phyloP scores from a whole-genome alignment of 139 green algal genomes.

The Chlamydomonas sp. region DNA sequence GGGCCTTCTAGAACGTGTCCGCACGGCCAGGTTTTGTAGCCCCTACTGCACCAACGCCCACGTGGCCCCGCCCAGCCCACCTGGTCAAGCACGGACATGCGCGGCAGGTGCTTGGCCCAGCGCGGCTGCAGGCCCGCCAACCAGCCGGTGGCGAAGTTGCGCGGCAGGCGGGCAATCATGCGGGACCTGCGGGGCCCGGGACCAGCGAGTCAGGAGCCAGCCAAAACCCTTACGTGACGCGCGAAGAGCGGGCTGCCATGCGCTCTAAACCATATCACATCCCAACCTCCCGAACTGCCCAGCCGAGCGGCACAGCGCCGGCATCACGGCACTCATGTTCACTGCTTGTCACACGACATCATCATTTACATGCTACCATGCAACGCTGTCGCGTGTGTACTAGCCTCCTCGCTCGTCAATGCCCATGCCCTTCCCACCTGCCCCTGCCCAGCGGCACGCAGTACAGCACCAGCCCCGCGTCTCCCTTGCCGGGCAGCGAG shows the following conservation, averaged over 20 bases:
- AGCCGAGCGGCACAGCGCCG: too few relatives aligned
- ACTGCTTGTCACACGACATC: too few relatives aligned
- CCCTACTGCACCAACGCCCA: too few relatives aligned
- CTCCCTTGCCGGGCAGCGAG: slow-evolving; percentile 17
- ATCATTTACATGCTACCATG: too few relatives aligned
- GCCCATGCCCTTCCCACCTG: not conserved
- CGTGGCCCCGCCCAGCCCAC: not conserved
- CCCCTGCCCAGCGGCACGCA: slow-evolving; percentile 30
- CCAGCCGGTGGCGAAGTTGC: slow-evolving; percentile 31
- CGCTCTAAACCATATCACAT: too few relatives aligned
- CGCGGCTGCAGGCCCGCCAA: slow-evolving; percentile 18
- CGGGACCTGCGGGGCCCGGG: slow-evolving; percentile 7
- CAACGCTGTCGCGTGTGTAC: too few relatives aligned
- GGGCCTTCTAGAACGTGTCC: too few relatives aligned
- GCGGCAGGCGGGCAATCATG: slow-evolving; percentile 28
- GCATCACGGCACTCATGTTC: too few relatives aligned
- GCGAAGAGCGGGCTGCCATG: too few relatives aligned
- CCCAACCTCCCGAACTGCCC: too few relatives aligned
- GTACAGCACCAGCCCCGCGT: slow-evolving; percentile 35
- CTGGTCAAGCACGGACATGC: slow-evolving; percentile 36
- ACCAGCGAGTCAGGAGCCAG: not conserved
- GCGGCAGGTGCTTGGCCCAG: slow-evolving; percentile 30
- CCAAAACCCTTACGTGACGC: too few relatives aligned
- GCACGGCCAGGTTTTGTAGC: too few relatives aligned
- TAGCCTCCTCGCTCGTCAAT: not conserved